phyloP scores from a whole-genome alignment of 306 rosid species.

The Medicago ruthenica region DNA sequence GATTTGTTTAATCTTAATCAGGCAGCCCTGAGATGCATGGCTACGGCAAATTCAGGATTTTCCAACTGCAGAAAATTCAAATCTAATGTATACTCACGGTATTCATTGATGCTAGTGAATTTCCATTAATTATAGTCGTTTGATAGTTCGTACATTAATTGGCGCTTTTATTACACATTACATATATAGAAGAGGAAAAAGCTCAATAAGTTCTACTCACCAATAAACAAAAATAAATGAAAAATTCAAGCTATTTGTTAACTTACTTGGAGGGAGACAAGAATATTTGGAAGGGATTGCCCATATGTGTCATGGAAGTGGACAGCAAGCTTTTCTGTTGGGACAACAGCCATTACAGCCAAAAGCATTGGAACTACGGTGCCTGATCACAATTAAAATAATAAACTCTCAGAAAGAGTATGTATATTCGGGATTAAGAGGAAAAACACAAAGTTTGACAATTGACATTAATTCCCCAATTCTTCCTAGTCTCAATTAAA shows the following conservation, averaged over 20 bases:
- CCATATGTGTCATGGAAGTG: constrained; percentile 97
- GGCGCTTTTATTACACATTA: neutral
- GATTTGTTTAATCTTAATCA: neutral
- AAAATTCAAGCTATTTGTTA: constrained; percentile 35
- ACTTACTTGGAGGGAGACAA: constrained; percentile 85
- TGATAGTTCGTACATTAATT: constrained; percentile 14
- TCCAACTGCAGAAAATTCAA: neutral
- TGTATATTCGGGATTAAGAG: constrained; percentile 5
- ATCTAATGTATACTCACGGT: neutral
- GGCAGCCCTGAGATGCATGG: neutral
- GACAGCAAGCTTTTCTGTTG: constrained; percentile 78
- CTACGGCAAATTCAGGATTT: neutral
- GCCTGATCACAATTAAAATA: constrained; percentile 51
- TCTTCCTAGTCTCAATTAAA: constrained; percentile 8
- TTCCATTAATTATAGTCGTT: neutral
- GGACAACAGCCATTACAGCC: constrained; percentile 84
- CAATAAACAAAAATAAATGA: constrained; percentile 9
- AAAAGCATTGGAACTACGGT: constrained; percentile 83
- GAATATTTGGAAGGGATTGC: constrained; percentile 83
- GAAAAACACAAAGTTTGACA: constrained; percentile 5
- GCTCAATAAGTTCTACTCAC: neutral
- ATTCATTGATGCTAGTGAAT: constrained; percentile 18
- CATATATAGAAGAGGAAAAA: constrained; percentile 12
- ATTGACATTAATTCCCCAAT: constrained; percentile 29
- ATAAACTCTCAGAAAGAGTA: constrained; percentile 14